Evolutionary conservation across 192 early-diverging fungal genomes (phyloP).

Genomic region (Gryganskiella cystojenkinii): DNA sequence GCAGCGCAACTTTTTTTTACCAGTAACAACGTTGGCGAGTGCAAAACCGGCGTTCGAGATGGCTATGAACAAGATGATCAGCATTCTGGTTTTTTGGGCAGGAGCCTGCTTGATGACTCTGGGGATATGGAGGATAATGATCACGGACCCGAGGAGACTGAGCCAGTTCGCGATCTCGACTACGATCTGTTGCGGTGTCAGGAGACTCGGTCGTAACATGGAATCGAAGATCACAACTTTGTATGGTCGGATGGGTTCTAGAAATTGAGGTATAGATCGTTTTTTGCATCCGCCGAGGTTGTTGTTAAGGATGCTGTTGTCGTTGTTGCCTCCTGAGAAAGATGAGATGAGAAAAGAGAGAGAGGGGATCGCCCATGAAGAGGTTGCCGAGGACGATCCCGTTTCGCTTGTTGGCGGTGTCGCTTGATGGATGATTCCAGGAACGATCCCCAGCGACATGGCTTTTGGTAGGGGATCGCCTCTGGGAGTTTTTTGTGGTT

Average conservation of each 20-base stretch:
- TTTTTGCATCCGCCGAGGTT: too few species aligned
- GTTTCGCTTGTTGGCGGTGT: not conserved
- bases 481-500: not conserved
- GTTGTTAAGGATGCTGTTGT: too few species aligned
- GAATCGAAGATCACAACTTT: too few species aligned
- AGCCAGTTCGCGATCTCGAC: constrained; percentile 23
- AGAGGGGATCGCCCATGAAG: not conserved
- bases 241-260: too few species aligned
- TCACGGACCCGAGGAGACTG: constrained; percentile 29
- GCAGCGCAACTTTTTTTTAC: too few species aligned
- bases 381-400: too few species aligned
- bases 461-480: not conserved
- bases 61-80: constrained; percentile 41
- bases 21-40: constrained; percentile 23
- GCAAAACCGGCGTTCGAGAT: constrained; percentile 44
- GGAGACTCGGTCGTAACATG: too few species aligned
- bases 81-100: constrained; percentile 32
- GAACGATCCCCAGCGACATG: not conserved
- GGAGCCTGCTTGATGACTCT: constrained; percentile 18
- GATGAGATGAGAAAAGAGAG: too few species aligned
- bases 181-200: not conserved
- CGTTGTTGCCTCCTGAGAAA: too few species aligned
- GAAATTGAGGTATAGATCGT: too few species aligned
- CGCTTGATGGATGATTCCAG: not conserved
- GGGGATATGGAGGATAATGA: constrained; percentile 30